These are phyloP conservation scores for Beauveria pseudobassiana DNA, from an alignment of 2,329 filamentous ascomycete species.

Conservation along the genomic window DNA sequence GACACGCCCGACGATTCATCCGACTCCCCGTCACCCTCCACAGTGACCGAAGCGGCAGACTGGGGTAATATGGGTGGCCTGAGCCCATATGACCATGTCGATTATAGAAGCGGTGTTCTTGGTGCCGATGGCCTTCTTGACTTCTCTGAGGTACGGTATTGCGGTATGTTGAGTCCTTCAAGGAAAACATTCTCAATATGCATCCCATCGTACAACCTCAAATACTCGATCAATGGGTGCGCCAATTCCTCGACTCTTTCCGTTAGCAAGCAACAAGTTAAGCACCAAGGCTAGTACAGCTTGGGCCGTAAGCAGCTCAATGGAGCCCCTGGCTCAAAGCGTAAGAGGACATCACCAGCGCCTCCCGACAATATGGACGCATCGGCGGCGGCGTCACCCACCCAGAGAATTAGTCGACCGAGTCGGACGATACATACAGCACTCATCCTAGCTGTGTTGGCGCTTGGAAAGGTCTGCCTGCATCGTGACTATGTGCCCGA, in stretches of 20 bases:
- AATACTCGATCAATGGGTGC: slow-evolving; percentile 46
- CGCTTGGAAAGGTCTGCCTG: slow-evolving; percentile 75
- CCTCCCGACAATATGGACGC: slow-evolving; percentile 25
- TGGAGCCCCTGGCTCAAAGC: slow-evolving; percentile 36
- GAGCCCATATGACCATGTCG: slow-evolving; percentile 34
- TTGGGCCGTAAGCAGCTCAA: slow-evolving; percentile 25
- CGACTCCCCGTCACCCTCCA: slow-evolving; percentile 46
- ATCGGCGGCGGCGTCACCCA: slow-evolving; percentile 21
- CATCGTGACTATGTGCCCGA: slow-evolving; percentile 48
- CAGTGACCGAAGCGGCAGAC: slow-evolving; percentile 44
- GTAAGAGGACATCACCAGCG: slow-evolving; percentile 45
- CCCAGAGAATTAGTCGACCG: slow-evolving; percentile 39
- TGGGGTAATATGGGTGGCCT: slow-evolving; percentile 53
- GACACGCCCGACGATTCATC: slow-evolving; percentile 42
- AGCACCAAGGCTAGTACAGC: slow-evolving; percentile 25
- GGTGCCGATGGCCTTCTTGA: slow-evolving; percentile 45
- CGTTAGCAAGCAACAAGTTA: slow-evolving; percentile 21
- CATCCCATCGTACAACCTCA: slow-evolving; percentile 53
- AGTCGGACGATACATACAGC: slow-evolving; percentile 70
- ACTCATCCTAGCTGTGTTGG: slow-evolving; percentile 73
- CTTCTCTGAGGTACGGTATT: slow-evolving; percentile 44
- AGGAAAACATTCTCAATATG: slow-evolving; percentile 56
- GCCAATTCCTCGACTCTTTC: slow-evolving; percentile 42
- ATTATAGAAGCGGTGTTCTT: slow-evolving; percentile 31
- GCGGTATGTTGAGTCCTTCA: slow-evolving; percentile 49